phyloP scores from a whole-genome alignment of 2,329 filamentous ascomycete species.

The Colletotrichum siamense region DNA sequence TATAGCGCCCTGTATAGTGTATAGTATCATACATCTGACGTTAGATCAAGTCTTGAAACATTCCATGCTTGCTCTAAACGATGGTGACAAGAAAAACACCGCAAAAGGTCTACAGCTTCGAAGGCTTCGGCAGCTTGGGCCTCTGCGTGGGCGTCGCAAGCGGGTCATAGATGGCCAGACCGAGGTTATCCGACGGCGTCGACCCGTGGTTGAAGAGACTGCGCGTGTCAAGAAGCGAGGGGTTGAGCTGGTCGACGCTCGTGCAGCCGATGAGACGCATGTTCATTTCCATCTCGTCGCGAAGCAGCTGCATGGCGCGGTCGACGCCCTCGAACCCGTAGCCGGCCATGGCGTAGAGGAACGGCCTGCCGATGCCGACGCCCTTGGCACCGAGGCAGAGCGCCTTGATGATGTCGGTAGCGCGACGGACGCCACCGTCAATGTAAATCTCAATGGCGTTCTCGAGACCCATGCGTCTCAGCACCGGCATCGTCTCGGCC shows the following conservation, averaged over 20 bases:
- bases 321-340: constrained; percentile 90
- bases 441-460: constrained; percentile 85
- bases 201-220: constrained; percentile 64
- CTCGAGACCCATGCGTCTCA: constrained; percentile 75
- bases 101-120: constrained; percentile 45
- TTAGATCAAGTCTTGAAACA: too few relatives aligned
- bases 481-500: constrained; percentile 89
- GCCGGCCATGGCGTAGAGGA: constrained; percentile 94
- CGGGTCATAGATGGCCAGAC: constrained; percentile 57
- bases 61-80: too few relatives aligned
- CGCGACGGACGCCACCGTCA: constrained; percentile 88
- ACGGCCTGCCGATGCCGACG: constrained; percentile 92
- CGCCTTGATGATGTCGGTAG: constrained; percentile 94
- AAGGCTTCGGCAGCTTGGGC: constrained; percentile 37
- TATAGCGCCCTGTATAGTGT: background rate
- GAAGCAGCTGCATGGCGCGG: constrained; percentile 88
- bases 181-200: constrained; percentile 55
- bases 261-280: constrained; percentile 91
- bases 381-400: constrained; percentile 90
- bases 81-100: too few relatives aligned
- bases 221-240: constrained; percentile 79
- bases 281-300: constrained; percentile 99
- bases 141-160: constrained; percentile 58
- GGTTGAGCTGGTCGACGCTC: constrained; percentile 77
- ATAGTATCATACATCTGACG: constrained; percentile 4